phyloP scores from a whole-genome alignment of 2,329 filamentous ascomycete species.

The Basipetospora chlamydospora region DNA sequence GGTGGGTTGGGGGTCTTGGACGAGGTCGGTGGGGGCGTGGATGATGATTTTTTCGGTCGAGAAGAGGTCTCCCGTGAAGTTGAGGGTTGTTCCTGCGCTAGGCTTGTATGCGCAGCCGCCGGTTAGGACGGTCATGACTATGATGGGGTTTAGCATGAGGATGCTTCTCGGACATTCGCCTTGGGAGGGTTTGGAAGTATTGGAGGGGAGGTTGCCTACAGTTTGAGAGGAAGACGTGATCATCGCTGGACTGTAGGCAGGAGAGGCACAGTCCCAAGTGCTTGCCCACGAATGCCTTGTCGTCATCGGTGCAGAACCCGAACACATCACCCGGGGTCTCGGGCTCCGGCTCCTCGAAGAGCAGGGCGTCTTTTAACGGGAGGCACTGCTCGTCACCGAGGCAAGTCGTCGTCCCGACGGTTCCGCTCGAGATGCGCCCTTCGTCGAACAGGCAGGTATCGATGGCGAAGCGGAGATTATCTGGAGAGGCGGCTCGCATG shows the following conservation, averaged over 20 bases:
- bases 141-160: too few species aligned
- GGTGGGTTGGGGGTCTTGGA: too few species aligned
- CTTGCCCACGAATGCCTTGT: constrained; percentile 16
- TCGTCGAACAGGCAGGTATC: constrained; percentile 28
- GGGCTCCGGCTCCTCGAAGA: constrained; percentile 16
- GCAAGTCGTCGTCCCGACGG: constrained; percentile 23
- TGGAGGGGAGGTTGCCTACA: constrained; percentile 21
- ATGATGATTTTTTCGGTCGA: neutral
- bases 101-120: constrained; percentile 3
- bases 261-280: constrained; percentile 22
- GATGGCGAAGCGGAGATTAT: constrained; percentile 34
- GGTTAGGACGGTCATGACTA: neutral
- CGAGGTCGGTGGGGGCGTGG: neutral
- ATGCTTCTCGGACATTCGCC: too few species aligned
- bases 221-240: constrained; percentile 31
- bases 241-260: constrained; percentile 24
- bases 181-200: constrained; percentile 12
- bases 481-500: neutral
- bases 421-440: constrained; percentile 12
- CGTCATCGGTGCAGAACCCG: constrained; percentile 25
- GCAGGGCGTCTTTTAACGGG: constrained; percentile 22
- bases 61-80: neutral
- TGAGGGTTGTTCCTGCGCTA: neutral
- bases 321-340: constrained; percentile 8
- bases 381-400: constrained; percentile 24